Base-by-base conservation (phyloP, 2,329 filamentous ascomycete species). In the Fonsecaea pedrosoi region DNA sequence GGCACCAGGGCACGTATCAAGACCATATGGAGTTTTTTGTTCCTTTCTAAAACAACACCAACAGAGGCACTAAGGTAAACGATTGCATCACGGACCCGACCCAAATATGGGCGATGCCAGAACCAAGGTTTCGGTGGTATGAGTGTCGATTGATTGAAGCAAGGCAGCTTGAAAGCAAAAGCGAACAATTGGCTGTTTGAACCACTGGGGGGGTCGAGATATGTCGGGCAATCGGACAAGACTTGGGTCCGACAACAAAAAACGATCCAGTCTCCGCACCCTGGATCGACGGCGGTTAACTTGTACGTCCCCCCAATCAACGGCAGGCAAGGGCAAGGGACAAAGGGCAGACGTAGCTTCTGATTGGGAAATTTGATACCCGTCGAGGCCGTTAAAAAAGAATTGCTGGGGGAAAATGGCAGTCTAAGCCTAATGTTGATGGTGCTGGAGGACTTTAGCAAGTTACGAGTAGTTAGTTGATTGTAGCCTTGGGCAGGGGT, bases 171-270 rank as follows among this genome's bases (percentile, higher is more conserved):
- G 25, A 2, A 25, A 25, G 25, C 25, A 25, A 25, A 25, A 25
- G 25, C 25, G 25, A 25, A 25, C 25, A 25, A 25, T 25, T 25
- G 25, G 25, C 25, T 25, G 25, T 25, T 25, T 25, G 25, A 25
- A 25, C 25, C 25, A 25, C 25, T 2, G 25, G 25, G 25, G 25
- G 25, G 25, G 2, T 25, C 25, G 42, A 21, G 15, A 34, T 57
- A 59, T 37, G 65, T 64, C 65, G 65, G 65, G 50, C 55, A 60
- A 37, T 67, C 65, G 65, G 65, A 63, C 60, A 50, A 56, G 65
- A 34, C 34, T 3, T 59, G 15, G 45, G 53, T 4, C 60, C 65
- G 65, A 64, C 45, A 38, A 21, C 15, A 15, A 25, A 25, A 25
- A 25, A 25, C 25, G 25, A 25, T 25, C 25, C 60, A 48, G 42